Evolutionary conservation across 805 yeast genomes (phyloP).

Genomic region (Candida rishiriensis): DNA sequence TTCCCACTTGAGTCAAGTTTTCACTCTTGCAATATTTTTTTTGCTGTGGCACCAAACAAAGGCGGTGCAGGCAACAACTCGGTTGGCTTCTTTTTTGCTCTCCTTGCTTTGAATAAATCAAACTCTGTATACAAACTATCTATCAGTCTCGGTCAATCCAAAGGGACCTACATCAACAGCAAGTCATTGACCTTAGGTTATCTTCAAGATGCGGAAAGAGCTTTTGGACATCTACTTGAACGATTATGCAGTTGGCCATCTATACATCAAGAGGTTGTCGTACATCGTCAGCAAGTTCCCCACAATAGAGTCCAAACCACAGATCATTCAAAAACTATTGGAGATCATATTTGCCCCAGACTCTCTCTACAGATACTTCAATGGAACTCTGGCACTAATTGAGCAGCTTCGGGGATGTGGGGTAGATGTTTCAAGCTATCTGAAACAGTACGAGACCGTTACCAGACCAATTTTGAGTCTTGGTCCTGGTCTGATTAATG

Average conservation of each 20-base stretch:
- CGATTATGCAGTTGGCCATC: slow-evolving; percentile 13
- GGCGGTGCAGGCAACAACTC: too few relatives aligned
- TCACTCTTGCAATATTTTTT: too few relatives aligned
- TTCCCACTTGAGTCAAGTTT: too few relatives aligned
- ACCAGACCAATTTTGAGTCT: slow-evolving; percentile 1
- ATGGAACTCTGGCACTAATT: slow-evolving; percentile 13
- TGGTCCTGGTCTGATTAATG: slow-evolving; percentile 2
- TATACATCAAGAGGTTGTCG: slow-evolving; percentile 16
- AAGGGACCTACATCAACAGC: too few relatives aligned
- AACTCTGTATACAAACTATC: too few relatives aligned
- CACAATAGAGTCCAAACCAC: slow-evolving; percentile 1
- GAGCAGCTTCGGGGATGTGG: slow-evolving; percentile 2
- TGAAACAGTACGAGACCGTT: slow-evolving; percentile 4
- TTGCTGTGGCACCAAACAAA: too few relatives aligned
- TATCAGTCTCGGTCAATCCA: too few relatives aligned
- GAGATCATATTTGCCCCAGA: slow-evolving; percentile 11
- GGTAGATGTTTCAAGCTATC: slow-evolving; percentile 5
- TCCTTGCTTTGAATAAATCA: too few relatives aligned
- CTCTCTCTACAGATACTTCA: slow-evolving; percentile 12
- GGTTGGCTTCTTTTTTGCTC: too few relatives aligned
- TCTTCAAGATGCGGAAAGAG: background rate
- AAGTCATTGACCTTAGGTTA: too few relatives aligned
- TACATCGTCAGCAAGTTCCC: slow-evolving; percentile 15
- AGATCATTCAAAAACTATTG: slow-evolving; percentile 7
- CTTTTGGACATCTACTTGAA: slow-evolving; percentile 9